These are phyloP conservation scores for Phialocephala sp. DNA, from an alignment of 2,329 filamentous ascomycete genomes.

Conservation along the genomic window DNA sequence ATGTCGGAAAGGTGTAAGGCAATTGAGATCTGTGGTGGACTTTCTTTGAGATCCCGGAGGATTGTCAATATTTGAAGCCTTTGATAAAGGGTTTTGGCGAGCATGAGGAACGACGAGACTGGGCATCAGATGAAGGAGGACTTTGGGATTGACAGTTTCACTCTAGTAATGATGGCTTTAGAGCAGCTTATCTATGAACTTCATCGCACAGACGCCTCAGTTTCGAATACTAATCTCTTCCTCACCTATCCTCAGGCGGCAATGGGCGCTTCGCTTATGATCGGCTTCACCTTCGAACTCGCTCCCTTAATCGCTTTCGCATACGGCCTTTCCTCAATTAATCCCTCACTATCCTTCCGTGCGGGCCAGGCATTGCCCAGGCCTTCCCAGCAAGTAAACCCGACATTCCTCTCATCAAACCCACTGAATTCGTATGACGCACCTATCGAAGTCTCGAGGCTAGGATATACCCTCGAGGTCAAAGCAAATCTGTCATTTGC, in stretches of 20 bases:
- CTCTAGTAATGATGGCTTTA: neutral
- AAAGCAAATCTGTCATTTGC: slow-evolving; percentile 34
- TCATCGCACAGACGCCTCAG: too few relatives aligned
- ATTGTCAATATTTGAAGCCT: slow-evolving; percentile 21
- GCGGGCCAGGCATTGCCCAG: slow-evolving; percentile 27
- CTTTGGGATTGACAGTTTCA: neutral
- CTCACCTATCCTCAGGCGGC: neutral
- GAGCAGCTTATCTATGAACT: neutral
- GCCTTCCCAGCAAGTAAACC: slow-evolving; percentile 29
- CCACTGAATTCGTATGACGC: slow-evolving; percentile 30
- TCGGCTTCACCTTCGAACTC: slow-evolving; percentile 2
- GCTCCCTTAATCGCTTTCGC: neutral
- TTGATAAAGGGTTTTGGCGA: slow-evolving; percentile 25
- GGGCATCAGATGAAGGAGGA: neutral
- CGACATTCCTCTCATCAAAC: slow-evolving; percentile 26
- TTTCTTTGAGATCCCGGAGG: slow-evolving; percentile 24
- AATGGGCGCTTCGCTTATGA: neutral
- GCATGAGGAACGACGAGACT: neutral
- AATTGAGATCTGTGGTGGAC: slow-evolving; percentile 20
- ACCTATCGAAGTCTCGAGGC: slow-evolving; percentile 22
- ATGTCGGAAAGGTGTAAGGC: slow-evolving; percentile 28
- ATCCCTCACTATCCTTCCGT: neutral
- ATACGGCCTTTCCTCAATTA: neutral
- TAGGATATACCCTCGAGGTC: slow-evolving; percentile 33
- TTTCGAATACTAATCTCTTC: neutral